phyloP scores from a whole-genome alignment of 2,329 filamentous ascomycete species.

The Botrytis aclada region DNA sequence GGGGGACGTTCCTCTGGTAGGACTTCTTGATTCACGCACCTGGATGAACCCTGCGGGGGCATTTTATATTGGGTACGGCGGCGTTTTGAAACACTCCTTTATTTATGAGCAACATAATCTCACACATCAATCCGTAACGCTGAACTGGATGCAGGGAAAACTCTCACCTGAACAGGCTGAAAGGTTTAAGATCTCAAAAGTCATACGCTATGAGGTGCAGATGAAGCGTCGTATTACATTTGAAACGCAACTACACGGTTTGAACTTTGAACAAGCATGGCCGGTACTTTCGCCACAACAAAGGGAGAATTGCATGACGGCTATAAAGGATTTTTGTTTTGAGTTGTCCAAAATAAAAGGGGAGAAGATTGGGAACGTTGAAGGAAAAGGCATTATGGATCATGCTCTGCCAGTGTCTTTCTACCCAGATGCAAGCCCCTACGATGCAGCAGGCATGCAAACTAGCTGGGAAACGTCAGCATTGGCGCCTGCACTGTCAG shows the following conservation, averaged over 20 bases:
- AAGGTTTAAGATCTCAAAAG: background rate
- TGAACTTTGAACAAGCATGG: background rate
- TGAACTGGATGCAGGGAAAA: background rate
- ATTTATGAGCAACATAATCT: background rate
- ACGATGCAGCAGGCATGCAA: no score
- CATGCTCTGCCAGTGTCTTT: accelerated
- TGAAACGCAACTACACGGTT: background rate
- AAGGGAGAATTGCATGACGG: background rate
- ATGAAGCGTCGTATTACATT: background rate
- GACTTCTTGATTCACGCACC: accelerated
- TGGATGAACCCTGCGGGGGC: background rate
- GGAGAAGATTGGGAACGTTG: background rate
- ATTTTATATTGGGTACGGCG: background rate
- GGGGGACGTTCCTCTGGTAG: background rate
- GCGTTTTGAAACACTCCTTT: background rate
- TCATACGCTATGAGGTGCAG: background rate
- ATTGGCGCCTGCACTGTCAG: background rate
- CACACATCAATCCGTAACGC: background rate
- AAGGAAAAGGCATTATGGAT: background rate
- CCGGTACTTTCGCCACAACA: background rate
- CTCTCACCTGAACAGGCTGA: no score
- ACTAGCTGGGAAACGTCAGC: background rate
- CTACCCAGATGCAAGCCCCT: accelerated
- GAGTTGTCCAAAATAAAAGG: background rate
- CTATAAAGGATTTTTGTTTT: background rate